Conservation (phyloP, 164 flowering plant genomes). For the Houttuynia cordata region DNA sequence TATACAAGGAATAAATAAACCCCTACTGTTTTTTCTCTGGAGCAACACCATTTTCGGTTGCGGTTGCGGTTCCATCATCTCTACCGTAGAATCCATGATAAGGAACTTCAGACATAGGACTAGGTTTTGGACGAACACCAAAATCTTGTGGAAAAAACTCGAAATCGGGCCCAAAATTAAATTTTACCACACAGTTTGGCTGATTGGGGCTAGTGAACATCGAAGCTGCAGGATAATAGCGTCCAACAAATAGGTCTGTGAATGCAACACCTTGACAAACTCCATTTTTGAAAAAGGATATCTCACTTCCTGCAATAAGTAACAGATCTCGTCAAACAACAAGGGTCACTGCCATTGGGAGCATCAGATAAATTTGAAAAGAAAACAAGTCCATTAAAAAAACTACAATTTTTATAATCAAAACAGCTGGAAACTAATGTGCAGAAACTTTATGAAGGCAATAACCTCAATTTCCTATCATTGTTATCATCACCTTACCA, state of each 20-base stretch:
- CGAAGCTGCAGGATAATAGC: conserved; percentile 93
- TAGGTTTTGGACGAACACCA: conserved; percentile 57
- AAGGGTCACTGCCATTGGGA: not conserved
- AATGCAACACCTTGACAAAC: conserved; percentile 89
- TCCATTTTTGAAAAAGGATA: conserved; percentile 86
- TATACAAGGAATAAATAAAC: not conserved
- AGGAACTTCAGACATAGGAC: conserved; percentile 83
- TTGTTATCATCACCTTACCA: too few relatives aligned
- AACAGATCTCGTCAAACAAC: not conserved
- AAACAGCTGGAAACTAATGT: not conserved
- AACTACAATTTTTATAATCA: too few relatives aligned
- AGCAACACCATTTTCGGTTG: not conserved
- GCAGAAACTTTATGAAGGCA: too few relatives aligned
- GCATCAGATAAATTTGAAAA: not conserved
- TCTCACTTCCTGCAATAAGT: conserved; percentile 75
- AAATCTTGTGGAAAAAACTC: conserved; percentile 69
- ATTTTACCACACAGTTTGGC: conserved; percentile 77
- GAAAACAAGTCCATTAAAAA: not conserved
- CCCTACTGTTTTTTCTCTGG: not conserved
- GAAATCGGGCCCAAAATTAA: conserved; percentile 96
- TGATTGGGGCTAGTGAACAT: conserved; percentile 92
- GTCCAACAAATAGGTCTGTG: conserved; percentile 71
- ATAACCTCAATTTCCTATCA: too few relatives aligned
- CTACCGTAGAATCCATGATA: conserved; percentile 57
- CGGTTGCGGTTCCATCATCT: conserved; percentile 17